Conservation (phyloP, 2,329 filamentous ascomycete genomes). For the Hymenoscyphus albidus region DNA sequence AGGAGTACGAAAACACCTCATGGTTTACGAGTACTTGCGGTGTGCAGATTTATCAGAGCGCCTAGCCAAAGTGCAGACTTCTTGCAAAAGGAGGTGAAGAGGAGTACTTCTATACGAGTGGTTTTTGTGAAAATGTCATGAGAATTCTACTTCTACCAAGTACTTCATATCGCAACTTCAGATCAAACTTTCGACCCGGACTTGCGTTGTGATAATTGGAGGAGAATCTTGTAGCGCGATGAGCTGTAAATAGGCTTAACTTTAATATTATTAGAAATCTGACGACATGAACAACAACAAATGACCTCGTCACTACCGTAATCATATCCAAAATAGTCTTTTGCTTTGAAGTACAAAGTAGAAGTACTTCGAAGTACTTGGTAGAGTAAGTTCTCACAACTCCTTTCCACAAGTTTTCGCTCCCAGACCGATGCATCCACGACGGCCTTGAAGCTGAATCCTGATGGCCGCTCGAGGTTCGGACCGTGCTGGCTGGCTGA, state of each 20-base stretch:
- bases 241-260: background rate
- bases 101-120: background rate
- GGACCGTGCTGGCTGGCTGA: background rate
- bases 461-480: background rate
- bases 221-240: background rate
- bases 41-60: too few species aligned
- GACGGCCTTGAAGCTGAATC: background rate
- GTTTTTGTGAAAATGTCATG: background rate
- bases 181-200: background rate
- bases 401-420: background rate
- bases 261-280: slow-evolving; percentile 2
- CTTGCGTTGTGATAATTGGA: background rate
- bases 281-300: background rate
- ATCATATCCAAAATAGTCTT: background rate
- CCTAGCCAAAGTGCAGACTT: too few species aligned
- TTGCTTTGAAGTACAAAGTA: too few species aligned
- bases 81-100: background rate
- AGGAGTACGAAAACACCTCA: too few species aligned
- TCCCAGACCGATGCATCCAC: background rate
- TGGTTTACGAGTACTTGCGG: too few species aligned
- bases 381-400: background rate
- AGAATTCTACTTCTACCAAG: too few species aligned
- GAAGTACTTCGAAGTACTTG: too few species aligned
- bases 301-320: background rate
- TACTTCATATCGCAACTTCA: background rate